Conservation (phyloP, 345 rosid species). For the Hypericum perforatum region DNA sequence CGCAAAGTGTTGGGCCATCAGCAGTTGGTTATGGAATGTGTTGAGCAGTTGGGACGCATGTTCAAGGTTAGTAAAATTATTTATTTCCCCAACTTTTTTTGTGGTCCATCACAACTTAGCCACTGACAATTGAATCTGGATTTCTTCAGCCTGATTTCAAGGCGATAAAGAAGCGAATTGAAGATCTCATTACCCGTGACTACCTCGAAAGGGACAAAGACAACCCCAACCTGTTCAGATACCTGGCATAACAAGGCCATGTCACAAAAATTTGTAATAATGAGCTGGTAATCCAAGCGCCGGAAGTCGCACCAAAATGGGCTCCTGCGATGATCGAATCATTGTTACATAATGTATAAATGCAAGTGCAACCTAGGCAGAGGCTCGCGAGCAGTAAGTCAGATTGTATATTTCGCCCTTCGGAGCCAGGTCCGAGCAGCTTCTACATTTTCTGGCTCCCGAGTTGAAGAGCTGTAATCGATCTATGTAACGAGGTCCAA, state of each 20-base stretch:
- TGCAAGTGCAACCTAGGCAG: constrained; percentile 13
- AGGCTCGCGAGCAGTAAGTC: constrained; percentile 13
- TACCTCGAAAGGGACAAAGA: constrained; percentile 32
- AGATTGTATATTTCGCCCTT: constrained; percentile 24
- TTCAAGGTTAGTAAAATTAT: constrained; percentile 21
- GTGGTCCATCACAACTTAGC: neutral
- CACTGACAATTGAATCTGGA: neutral
- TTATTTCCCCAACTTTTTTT: neutral
- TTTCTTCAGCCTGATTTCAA: constrained; percentile 35
- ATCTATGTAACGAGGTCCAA: constrained; percentile 13
- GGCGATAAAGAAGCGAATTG: constrained; percentile 31
- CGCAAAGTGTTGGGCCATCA: constrained; percentile 35
- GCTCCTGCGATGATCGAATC: constrained; percentile 2
- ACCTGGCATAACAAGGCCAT: constrained; percentile 12
- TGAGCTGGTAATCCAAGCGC: constrained; percentile 11
- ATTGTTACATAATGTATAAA: constrained; percentile 16
- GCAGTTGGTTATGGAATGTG: constrained; percentile 30
- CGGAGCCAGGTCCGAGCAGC: constrained; percentile 26
- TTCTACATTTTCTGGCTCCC: constrained; percentile 11
- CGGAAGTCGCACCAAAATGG: constrained; percentile 6
- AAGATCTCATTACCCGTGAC: constrained; percentile 29
- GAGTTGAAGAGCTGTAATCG: constrained; percentile 14
- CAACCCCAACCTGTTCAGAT: constrained; percentile 21
- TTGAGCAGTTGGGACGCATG: constrained; percentile 26
- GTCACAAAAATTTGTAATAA: neutral